A percentile compares a stretch with the other conserved stretches of the same genome.
Conservation (phyloP, 345 rosid species). For the Isatis tinctoria region DNA sequence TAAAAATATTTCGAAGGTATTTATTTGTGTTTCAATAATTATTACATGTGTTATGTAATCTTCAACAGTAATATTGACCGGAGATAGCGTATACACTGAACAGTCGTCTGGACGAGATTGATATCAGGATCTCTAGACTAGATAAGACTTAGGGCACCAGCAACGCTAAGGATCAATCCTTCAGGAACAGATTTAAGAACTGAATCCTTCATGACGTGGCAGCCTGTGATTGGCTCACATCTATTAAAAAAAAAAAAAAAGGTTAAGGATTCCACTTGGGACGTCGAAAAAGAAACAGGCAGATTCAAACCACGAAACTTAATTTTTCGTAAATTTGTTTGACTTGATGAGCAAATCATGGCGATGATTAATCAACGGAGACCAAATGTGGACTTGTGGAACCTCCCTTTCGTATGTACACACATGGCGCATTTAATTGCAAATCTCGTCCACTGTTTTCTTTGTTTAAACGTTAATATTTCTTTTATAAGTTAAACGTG, state of each 20-base stretch:
- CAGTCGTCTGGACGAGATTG: background rate
- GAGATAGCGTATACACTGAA: background rate
- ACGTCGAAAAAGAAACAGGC: too few species aligned
- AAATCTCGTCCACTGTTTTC: slow-evolving; percentile 1
- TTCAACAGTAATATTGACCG: background rate
- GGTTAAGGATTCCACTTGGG: too few species aligned
- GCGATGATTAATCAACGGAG: slow-evolving; percentile 22
- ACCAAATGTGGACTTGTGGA: slow-evolving; percentile 10
- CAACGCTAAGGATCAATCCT: too few species aligned
- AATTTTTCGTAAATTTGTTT: background rate
- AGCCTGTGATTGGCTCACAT: too few species aligned
- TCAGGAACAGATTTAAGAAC: too few species aligned
- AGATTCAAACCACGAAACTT: background rate
- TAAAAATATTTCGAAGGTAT: background rate
- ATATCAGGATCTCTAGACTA: background rate
- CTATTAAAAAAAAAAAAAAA: too few species aligned
- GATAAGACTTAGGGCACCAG: too few species aligned
- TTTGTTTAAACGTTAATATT: slow-evolving; percentile 7
- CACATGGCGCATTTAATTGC: slow-evolving; percentile 20
- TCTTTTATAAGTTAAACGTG: too few species aligned
- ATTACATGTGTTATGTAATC: background rate
- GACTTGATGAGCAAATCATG: slow-evolving; percentile 27
- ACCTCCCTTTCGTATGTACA: background rate
- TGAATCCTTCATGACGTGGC: too few species aligned
- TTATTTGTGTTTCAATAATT: background rate